phyloP scores from a whole-genome alignment of 306 rosid genomes.

The Delonix regia region DNA sequence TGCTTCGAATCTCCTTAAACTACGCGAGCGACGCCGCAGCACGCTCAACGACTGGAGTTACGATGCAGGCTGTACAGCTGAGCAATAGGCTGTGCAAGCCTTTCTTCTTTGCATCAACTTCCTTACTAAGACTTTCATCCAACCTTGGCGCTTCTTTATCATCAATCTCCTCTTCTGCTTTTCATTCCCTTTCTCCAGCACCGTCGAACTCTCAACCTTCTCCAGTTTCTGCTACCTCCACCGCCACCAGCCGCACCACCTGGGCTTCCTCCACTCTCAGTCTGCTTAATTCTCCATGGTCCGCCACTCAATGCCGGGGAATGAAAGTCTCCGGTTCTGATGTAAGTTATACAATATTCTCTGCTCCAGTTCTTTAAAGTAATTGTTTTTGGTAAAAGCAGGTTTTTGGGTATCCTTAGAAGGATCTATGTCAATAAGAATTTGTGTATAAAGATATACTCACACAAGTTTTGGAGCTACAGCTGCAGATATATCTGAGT shows the following conservation, averaged over 20 bases:
- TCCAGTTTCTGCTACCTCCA: constrained; percentile 28
- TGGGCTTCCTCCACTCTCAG: constrained; percentile 18
- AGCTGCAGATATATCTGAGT: neutral
- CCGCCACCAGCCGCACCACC: constrained; percentile 15
- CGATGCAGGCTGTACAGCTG: constrained; percentile 44
- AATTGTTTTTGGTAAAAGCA: neutral
- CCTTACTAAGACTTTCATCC: constrained; percentile 34
- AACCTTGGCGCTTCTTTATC: constrained; percentile 30
- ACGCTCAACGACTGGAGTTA: neutral
- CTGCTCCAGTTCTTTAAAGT: neutral
- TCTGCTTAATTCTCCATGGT: constrained; percentile 60
- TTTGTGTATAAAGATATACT: neutral
- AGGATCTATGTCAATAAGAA: neutral
- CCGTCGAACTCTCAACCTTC: constrained; percentile 36
- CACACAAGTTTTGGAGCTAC: neutral
- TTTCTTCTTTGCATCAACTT: constrained; percentile 24
- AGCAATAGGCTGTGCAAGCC: constrained; percentile 45
- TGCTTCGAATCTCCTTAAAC: neutral
- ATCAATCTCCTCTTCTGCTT: constrained; percentile 10
- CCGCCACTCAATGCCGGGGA: constrained; percentile 62
- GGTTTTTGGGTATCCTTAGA: neutral
- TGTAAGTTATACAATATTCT: constrained; percentile 44
- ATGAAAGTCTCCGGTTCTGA: constrained; percentile 68
- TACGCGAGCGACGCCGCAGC: neutral
- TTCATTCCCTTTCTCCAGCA: constrained; percentile 25